phyloP scores from a whole-genome alignment of 257 asterid genomes.

The Ilex asprella region DNA sequence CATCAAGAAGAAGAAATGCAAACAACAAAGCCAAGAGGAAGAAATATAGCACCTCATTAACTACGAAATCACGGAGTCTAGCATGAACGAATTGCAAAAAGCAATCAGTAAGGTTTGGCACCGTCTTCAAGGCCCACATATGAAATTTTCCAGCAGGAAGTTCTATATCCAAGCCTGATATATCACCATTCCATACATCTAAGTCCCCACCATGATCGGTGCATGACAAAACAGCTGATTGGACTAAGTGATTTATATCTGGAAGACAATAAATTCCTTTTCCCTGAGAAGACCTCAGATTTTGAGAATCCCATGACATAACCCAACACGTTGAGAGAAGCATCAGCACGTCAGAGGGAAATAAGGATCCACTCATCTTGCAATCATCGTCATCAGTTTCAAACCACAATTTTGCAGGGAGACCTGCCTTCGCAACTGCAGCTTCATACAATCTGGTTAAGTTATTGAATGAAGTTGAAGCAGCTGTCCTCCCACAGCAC shows the following conservation, averaged over 20 bases:
- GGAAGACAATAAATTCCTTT: slow-evolving; percentile 42
- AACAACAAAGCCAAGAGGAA: neutral
- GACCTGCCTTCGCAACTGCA: slow-evolving; percentile 52
- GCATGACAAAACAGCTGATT: slow-evolving; percentile 57
- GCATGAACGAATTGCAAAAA: slow-evolving; percentile 59
- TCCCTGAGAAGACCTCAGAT: slow-evolving; percentile 17
- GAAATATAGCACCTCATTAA: slow-evolving; percentile 30
- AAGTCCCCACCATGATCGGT: slow-evolving; percentile 32
- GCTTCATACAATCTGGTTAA: slow-evolving; percentile 44
- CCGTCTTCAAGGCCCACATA: slow-evolving; percentile 66
- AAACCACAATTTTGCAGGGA: slow-evolving; percentile 54
- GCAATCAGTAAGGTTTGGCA: slow-evolving; percentile 76
- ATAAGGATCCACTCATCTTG: slow-evolving; percentile 54
- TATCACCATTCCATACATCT: slow-evolving; percentile 47
- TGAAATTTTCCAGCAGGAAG: slow-evolving; percentile 60
- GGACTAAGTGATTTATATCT: slow-evolving; percentile 62
- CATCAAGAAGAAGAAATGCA: neutral
- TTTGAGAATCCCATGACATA: slow-evolving; percentile 60
- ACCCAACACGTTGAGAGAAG: slow-evolving; percentile 71
- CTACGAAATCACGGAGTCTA: slow-evolving; percentile 42
- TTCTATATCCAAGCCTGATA: slow-evolving; percentile 39
- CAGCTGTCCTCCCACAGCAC: no score
- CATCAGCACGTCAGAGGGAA: slow-evolving; percentile 35
- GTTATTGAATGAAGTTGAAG: slow-evolving; percentile 42
- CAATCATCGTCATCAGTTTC: slow-evolving; percentile 53